Evolutionary conservation across 2,329 filamentous ascomycete species (phyloP).

Genomic region (Cytospora piceae): DNA sequence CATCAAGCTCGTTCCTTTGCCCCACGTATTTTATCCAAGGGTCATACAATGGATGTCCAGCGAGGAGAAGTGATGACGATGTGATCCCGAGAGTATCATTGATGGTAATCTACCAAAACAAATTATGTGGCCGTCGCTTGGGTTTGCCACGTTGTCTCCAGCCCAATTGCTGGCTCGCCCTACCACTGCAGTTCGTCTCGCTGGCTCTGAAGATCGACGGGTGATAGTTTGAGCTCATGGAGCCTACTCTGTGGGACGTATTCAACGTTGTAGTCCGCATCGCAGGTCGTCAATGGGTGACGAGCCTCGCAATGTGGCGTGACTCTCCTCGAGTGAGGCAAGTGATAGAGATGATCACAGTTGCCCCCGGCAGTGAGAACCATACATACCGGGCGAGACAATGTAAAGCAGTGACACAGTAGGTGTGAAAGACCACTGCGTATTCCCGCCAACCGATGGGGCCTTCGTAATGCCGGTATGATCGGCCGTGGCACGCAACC

Average conservation of each 20-base stretch:
- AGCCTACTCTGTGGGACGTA: background rate
- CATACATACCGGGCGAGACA: background rate
- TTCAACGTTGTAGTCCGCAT: background rate
- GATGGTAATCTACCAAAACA: too few relatives aligned
- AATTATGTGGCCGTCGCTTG: background rate
- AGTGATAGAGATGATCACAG: background rate
- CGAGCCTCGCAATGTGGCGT: constrained; percentile 5
- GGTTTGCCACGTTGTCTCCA: background rate
- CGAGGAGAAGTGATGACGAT: background rate
- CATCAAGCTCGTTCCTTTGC: constrained; percentile 5
- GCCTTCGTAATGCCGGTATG: background rate
- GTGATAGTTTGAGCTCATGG: background rate
- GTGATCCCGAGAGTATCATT: background rate
- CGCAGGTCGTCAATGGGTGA: background rate
- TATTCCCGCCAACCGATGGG: background rate
- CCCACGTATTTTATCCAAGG: constrained; percentile 10
- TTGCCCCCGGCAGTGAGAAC: background rate
- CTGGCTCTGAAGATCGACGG: background rate
- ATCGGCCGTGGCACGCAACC: background rate
- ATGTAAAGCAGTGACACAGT: background rate
- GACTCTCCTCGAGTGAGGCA: background rate
- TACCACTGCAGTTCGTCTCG: background rate
- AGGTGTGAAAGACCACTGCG: background rate
- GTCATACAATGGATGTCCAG: background rate
- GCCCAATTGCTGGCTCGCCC: background rate